Evolutionary conservation across 1,284 basidiomycete species (phyloP).

Genomic region (Sporisorium scitamineum): DNA sequence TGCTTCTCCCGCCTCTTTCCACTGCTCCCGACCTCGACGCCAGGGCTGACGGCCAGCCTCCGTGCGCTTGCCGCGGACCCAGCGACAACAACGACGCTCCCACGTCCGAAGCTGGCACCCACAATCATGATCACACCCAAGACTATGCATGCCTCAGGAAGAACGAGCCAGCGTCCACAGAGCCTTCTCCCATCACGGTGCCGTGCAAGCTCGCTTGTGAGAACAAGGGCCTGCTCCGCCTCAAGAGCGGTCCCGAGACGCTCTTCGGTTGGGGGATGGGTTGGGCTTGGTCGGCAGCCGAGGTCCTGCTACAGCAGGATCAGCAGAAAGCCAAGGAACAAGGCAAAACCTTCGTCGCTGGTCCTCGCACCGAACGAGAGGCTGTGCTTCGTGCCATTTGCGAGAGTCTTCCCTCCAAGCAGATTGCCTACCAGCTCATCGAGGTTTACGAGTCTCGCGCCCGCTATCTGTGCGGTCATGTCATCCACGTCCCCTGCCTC

Average conservation of each 20-base stretch:
- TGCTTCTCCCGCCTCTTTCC: constrained; percentile 31
- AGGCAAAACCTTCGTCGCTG: constrained; percentile 25
- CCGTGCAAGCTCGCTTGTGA: constrained; percentile 40
- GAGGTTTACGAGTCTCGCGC: constrained; percentile 58
- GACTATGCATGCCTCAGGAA: constrained; percentile 30
- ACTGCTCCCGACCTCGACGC: constrained; percentile 17
- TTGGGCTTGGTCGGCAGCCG: constrained; percentile 63
- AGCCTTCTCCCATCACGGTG: constrained; percentile 36
- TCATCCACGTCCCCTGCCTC: constrained; percentile 58
- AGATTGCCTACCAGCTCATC: constrained; percentile 58
- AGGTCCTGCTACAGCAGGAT: constrained; percentile 42
- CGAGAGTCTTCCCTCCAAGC: constrained; percentile 54
- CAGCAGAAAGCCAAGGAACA: constrained; percentile 33
- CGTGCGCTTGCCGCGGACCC: constrained; percentile 32
- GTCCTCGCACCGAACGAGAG: constrained; percentile 54
- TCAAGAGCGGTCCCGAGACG: constrained; percentile 61
- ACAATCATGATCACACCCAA: constrained; percentile 12
- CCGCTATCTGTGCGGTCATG: constrained; percentile 52
- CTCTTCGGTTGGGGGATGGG: constrained; percentile 67
- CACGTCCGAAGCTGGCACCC: constrained; percentile 1
- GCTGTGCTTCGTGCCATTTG: constrained; percentile 62
- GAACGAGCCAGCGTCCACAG: constrained; percentile 30
- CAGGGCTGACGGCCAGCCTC: constrained; percentile 9
- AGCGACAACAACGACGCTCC: constrained; percentile 14
- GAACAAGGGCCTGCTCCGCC: constrained; percentile 49